Conservation (phyloP, 441 rosid genomes). For the Mallotus repandus region DNA sequence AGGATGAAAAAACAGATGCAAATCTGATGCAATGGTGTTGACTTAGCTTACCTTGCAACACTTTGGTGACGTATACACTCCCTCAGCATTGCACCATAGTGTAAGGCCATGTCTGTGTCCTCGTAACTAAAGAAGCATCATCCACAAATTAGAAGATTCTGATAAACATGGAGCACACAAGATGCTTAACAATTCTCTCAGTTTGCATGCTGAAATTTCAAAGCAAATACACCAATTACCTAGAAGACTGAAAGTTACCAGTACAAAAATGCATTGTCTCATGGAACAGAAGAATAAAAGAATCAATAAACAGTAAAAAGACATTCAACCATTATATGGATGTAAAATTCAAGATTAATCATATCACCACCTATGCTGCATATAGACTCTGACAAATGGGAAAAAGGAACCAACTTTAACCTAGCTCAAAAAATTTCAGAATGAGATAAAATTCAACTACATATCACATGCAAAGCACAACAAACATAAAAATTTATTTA, state of each 20-base stretch:
- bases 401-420: background rate
- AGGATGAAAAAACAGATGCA: background rate
- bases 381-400: background rate
- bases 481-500: background rate
- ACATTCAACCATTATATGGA: background rate
- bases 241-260: background rate
- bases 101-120: conserved; percentile 87
- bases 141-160: conserved; percentile 21
- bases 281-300: background rate
- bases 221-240: background rate
- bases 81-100: conserved; percentile 95
- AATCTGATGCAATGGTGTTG: background rate
- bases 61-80: conserved; percentile 97
- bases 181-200: background rate
- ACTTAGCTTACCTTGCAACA: conserved; percentile 68
- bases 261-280: background rate
- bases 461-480: background rate
- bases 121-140: conserved; percentile 57
- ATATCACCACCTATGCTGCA: background rate
- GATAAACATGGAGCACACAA: conserved; percentile 5
- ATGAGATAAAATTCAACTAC: background rate
- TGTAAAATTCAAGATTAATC: background rate
- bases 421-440: background rate
- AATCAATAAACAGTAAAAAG: background rate
- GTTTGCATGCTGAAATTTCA: background rate